Conservation (phyloP, 1,284 basidiomycete genomes). For the Rhodotorula sp. region DNA sequence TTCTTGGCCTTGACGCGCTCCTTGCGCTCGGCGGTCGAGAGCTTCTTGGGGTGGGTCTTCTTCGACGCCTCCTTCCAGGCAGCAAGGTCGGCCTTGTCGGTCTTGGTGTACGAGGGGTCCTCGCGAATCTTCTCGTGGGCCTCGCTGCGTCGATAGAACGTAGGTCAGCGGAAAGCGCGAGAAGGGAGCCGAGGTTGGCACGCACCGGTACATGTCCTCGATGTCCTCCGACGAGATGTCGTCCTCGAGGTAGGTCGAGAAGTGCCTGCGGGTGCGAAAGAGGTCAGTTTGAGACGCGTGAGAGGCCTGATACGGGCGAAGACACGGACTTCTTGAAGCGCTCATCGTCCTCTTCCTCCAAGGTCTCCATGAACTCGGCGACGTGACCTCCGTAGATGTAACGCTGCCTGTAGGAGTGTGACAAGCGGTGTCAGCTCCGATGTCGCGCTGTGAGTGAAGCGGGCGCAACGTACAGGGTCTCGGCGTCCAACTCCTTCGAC, state of each 20-base stretch:
- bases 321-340: neutral
- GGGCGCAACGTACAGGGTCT: conserved; percentile 59
- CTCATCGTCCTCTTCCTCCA: conserved; percentile 83
- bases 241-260: conserved; percentile 90
- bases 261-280: conserved; percentile 68
- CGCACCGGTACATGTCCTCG: conserved; percentile 81
- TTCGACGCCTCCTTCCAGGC: conserved; percentile 88
- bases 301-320: neutral
- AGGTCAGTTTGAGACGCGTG: neutral
- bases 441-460: neutral
- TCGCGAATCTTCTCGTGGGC: conserved; percentile 77
- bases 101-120: conserved; percentile 85
- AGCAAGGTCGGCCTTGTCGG: conserved; percentile 71
- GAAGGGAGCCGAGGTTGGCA: neutral
- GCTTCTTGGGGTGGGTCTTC: conserved; percentile 70
- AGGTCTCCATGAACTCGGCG: conserved; percentile 98
- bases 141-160: conserved; percentile 26
- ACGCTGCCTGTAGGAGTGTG: conserved; percentile 60
- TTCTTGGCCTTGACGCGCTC: conserved; percentile 58
- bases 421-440: too few species aligned
- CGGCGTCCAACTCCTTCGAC: conserved; percentile 88
- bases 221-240: conserved; percentile 95
- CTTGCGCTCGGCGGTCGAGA: conserved; percentile 75
- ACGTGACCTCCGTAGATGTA: conserved; percentile 97
- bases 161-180: neutral